Percentiles rank a stretch among this genome's conserved stretches.
phyloP scores from a whole-genome alignment of 2,329 filamentous ascomycete species.

The Cladosporium sp. region DNA sequence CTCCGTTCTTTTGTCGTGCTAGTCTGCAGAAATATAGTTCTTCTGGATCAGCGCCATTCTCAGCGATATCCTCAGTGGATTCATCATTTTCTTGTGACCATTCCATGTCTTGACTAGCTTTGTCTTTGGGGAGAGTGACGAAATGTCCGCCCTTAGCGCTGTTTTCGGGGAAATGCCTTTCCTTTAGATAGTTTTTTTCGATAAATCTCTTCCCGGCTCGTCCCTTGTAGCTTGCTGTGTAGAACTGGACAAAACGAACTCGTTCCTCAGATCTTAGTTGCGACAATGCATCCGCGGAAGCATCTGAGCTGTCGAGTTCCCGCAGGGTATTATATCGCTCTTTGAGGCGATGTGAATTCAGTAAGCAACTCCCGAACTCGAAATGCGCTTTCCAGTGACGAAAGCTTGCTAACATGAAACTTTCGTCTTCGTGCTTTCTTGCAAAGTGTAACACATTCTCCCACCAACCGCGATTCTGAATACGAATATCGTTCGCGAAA shows the following conservation, averaged over 20 bases:
- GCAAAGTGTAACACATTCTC: slow-evolving; percentile 67
- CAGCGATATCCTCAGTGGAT: too few relatives aligned
- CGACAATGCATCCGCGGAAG: background rate
- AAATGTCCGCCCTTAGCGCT: too few relatives aligned
- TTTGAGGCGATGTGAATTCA: slow-evolving; percentile 64
- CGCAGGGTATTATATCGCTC: slow-evolving; percentile 54
- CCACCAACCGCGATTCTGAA: slow-evolving; percentile 65
- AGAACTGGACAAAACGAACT: slow-evolving; percentile 83
- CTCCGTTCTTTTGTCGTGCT: background rate
- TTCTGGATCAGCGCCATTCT: too few relatives aligned
- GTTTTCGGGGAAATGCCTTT: too few relatives aligned
- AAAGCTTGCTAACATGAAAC: slow-evolving; percentile 61
- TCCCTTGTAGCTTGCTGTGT: slow-evolving; percentile 57
- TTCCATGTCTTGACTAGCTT: too few relatives aligned
- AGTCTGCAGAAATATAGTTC: background rate
- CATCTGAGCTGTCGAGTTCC: slow-evolving; percentile 27
- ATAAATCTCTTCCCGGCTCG: background rate
- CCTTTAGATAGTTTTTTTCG: too few relatives aligned
- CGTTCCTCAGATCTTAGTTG: slow-evolving; percentile 37
- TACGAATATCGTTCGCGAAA: slow-evolving; percentile 67
- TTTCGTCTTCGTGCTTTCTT: slow-evolving; percentile 72
- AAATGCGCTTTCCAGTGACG: slow-evolving; percentile 73
- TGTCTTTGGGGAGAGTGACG: too few relatives aligned
- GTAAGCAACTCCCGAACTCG: slow-evolving; percentile 73
- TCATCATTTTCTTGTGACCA: too few relatives aligned